Evolutionary conservation across 83 land plant genomes (phyloP).

Genomic region (Thuja plicata): DNA sequence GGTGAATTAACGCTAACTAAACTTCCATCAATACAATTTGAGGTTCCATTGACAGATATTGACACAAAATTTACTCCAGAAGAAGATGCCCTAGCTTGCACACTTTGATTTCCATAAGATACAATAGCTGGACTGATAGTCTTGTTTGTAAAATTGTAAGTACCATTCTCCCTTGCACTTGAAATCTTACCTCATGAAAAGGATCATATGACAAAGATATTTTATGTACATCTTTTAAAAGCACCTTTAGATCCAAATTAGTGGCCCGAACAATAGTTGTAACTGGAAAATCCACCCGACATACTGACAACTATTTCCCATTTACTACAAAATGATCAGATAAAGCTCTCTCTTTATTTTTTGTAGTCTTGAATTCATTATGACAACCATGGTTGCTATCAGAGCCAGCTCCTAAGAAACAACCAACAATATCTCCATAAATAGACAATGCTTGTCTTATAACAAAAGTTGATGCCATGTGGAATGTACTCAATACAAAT

Average conservation of each 20-base stretch:
- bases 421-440: constrained; percentile 10
- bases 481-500: constrained; percentile 10
- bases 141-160: constrained; percentile 2
- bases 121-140: neutral
- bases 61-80: neutral
- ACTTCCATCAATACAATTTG: neutral
- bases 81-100: constrained; percentile 5
- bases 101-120: neutral
- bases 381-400: neutral
- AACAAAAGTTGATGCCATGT: neutral
- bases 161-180: constrained; percentile 1
- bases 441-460: neutral
- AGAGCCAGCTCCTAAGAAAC: neutral
- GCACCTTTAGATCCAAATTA: neutral
- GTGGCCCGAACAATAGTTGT: neutral
- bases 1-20: neutral
- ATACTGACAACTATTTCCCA: constrained; percentile 11
- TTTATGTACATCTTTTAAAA: neutral
- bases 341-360: constrained; percentile 14
- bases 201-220: constrained; percentile 6
- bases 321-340: constrained; percentile 12
- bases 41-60: constrained; percentile 1
- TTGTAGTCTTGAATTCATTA: constrained; percentile 6
- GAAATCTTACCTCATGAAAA: neutral
- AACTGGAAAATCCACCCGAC: constrained; percentile 6